Evolutionary conservation across 75 land plant species (phyloP).

Genomic region (Pseudotsuga menziesii): DNA sequence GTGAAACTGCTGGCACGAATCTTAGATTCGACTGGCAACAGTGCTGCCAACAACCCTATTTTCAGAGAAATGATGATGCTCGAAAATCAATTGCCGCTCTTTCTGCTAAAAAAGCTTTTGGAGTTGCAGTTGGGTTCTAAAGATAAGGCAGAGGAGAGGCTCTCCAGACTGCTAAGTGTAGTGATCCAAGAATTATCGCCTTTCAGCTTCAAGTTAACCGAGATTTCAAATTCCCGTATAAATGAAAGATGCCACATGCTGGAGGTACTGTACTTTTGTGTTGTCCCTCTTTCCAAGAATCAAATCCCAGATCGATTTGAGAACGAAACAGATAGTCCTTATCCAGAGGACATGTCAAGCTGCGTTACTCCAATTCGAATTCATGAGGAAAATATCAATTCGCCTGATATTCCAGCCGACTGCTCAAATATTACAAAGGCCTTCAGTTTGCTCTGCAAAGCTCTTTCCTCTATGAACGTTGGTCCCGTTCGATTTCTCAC

Average conservation of each 20-base stretch:
- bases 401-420: not conserved
- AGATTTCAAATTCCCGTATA: not conserved
- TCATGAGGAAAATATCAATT: not conserved
- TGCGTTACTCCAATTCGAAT: not conserved
- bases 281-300: not conserved
- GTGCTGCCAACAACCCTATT: not conserved
- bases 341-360: no score
- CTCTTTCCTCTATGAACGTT: not conserved
- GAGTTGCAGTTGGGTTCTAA: not conserved
- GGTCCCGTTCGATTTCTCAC: not conserved
- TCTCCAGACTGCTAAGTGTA: not conserved
- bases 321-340: not conserved
- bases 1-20: not conserved
- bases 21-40: not conserved
- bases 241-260: not conserved
- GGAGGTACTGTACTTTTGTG: not conserved
- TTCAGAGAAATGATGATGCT: not conserved
- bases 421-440: not conserved
- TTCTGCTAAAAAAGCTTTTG: not conserved
- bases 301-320: not conserved
- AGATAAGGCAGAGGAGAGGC: not conserved
- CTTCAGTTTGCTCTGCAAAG: not conserved
- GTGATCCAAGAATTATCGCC: not conserved
- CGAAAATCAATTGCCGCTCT: not conserved
- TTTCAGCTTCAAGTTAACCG: not conserved